A percentile compares a stretch with the other conserved stretches of the same genome.
phyloP scores from a whole-genome alignment of 306 rosid species.

The Castanopsis chinensis region DNA sequence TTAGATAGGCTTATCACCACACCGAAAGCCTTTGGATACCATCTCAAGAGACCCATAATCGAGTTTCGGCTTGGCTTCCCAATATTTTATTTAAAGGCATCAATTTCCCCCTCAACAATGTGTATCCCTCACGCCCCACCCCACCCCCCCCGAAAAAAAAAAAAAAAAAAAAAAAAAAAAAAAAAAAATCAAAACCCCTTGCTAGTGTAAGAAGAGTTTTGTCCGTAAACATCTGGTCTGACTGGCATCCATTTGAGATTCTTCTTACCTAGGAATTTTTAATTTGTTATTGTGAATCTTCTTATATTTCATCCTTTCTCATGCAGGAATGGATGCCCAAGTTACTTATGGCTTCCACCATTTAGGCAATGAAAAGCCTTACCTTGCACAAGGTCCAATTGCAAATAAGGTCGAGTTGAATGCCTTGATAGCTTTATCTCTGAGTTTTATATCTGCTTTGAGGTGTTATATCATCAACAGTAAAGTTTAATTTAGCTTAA shows the following conservation, averaged over 20 bases:
- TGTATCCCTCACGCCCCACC: too few relatives aligned
- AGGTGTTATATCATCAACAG: neutral
- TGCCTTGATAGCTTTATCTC: conserved; percentile 5
- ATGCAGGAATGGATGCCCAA: conserved; percentile 96
- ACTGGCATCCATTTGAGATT: conserved; percentile 7
- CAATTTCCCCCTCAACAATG: too few relatives aligned
- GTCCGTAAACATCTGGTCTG: conserved; percentile 1
- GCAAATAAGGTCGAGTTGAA: conserved; percentile 67
- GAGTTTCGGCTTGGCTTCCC: too few relatives aligned
- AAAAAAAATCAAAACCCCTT: too few relatives aligned
- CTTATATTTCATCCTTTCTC: conserved; percentile 21
- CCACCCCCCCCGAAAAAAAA: too few relatives aligned
- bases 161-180: too few relatives aligned
- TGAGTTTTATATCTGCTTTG: conserved; percentile 5
- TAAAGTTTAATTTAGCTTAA: too few relatives aligned
- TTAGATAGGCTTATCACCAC: too few relatives aligned
- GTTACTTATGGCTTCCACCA: conserved; percentile 97
- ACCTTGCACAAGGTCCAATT: conserved; percentile 21
- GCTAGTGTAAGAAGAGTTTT: neutral
- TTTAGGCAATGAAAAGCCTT: conserved; percentile 84
- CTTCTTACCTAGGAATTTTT: conserved; percentile 1
- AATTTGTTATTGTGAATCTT: conserved; percentile 4
- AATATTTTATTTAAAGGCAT: too few relatives aligned
- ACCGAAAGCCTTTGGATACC: too few relatives aligned
- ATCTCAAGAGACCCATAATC: too few relatives aligned